Base-by-base conservation (phyloP, 208 protist genomes). In the Zelonia costaricensis region DNA sequence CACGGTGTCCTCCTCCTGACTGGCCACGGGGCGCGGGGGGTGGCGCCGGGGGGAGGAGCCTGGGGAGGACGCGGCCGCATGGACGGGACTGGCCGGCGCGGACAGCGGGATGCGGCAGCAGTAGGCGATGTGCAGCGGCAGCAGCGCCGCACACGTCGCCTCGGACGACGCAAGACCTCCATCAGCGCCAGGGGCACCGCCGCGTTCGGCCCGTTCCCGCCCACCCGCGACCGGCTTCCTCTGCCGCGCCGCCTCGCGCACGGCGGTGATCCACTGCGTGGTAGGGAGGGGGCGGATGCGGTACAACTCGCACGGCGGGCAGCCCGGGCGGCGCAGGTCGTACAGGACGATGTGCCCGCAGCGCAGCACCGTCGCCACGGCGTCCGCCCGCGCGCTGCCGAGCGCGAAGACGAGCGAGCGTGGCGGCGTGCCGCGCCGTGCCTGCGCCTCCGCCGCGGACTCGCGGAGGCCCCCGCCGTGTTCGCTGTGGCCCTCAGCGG, bases 61-160 rank as follows among this genome's bases (percentile, higher is more conserved):
- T 35, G 27, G 38, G 16, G 39, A 44, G 20, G 1, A 63, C 22
- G 39, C 5, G n/a, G n/a, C n/a, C n/a, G n/a, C n/a, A n/a, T n/a
- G n/a, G n/a, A n/a, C 9, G 20, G 42, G 42, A n/a, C 35, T 16
- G 35, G 38, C 23, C 4, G 55, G 31, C 3, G 56, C 18, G 13
- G 64, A n/a, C 4, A 68, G n/a, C 1, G 30, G 20, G 16, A 76
- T 46, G 28, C 81, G 80, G 69, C 82, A 90, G 61, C 70, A 62
- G 25, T 72, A 73, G 2, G 75, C 20, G 33, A 93, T 55, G n/a
- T 86, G 69, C 0, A 86, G 59, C 6, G 83, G 80, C n/a, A 94
- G 61, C 12, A 91, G 57, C 2, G 75, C 62, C 8, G 79, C 80
- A 39, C 79, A 85, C 3, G 77, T 86, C 9, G 76, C 80, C 27